These are phyloP conservation scores for Butyriboletus loyo DNA, from an alignment of 768 basidiomycete species.

Conservation along the genomic window DNA sequence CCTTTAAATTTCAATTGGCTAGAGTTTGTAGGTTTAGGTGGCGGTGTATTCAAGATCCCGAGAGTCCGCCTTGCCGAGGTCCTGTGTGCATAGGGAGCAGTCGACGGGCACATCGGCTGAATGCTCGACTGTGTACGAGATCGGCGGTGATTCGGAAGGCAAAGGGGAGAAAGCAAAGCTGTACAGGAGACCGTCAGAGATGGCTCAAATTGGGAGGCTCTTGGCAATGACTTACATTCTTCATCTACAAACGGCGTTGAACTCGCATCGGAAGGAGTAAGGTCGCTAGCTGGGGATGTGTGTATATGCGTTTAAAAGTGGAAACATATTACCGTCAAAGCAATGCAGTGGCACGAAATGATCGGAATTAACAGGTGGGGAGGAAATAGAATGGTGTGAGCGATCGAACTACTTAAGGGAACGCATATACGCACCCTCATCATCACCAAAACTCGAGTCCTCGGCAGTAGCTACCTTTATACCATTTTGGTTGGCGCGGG, in stretches of 20 bases:
- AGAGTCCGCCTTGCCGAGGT: conserved; percentile 36
- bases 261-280: conserved; percentile 46
- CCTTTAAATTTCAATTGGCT: conserved; percentile 64
- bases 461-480: conserved; percentile 55
- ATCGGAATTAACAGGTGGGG: conserved; percentile 5
- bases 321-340: not conserved
- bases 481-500: conserved; percentile 66
- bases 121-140: conserved; percentile 57
- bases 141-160: conserved; percentile 52
- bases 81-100: conserved; percentile 26
- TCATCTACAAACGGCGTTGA: conserved; percentile 46
- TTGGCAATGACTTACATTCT: conserved; percentile 41
- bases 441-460: conserved; percentile 41
- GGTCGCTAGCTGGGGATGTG: conserved; percentile 52
- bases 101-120: conserved; percentile 34
- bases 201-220: conserved; percentile 13
- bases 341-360: not conserved
- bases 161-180: conserved; percentile 60
- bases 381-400: conserved; percentile 12
- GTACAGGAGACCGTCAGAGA: conserved; percentile 17
- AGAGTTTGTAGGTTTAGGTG: conserved; percentile 57
- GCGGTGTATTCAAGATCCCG: conserved; percentile 51
- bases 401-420: conserved; percentile 6
- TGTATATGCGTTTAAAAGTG: conserved; percentile 29
- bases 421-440: conserved; percentile 44